Evolutionary conservation across 2,329 filamentous ascomycete genomes (phyloP).

Genomic region (Truncatella angustata): DNA sequence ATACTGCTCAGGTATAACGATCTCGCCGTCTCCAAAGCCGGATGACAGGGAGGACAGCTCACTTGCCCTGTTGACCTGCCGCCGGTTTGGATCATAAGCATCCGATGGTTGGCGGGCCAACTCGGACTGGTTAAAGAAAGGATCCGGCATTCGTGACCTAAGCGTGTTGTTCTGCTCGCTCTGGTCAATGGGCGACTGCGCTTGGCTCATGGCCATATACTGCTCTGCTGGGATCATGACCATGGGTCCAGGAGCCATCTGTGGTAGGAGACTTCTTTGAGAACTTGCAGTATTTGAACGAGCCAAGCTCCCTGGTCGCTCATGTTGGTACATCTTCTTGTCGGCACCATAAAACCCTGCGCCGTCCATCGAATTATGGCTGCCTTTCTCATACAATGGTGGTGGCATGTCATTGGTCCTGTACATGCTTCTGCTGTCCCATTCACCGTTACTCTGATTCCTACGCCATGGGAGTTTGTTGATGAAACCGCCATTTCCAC

Average conservation of each 20-base stretch:
- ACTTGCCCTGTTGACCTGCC: slow-evolving; percentile 41
- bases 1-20: slow-evolving; percentile 41
- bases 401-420: slow-evolving; percentile 20
- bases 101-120: slow-evolving; percentile 34
- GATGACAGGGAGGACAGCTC: slow-evolving; percentile 62
- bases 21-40: slow-evolving; percentile 62
- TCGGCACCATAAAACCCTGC: slow-evolving; percentile 20
- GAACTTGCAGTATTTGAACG: slow-evolving; percentile 17
- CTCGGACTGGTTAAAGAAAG: slow-evolving; percentile 39
- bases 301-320: slow-evolving; percentile 10
- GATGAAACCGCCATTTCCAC: slow-evolving; percentile 13
- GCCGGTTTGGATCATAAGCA: slow-evolving; percentile 32
- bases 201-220: slow-evolving; percentile 10
- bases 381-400: slow-evolving; percentile 22
- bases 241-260: slow-evolving; percentile 11
- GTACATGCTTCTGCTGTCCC: slow-evolving; percentile 13
- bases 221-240: slow-evolving; percentile 14
- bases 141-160: slow-evolving; percentile 33
- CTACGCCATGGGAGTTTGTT: slow-evolving; percentile 18
- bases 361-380: slow-evolving; percentile 20
- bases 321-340: slow-evolving; percentile 20
- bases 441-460: slow-evolving; percentile 12
- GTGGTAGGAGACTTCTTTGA: slow-evolving; percentile 16
- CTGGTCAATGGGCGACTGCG: slow-evolving; percentile 2
- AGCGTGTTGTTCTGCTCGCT: slow-evolving; percentile 13